Conservation (phyloP, 805 yeast genomes). For the Lachancea lanzarotensis region DNA sequence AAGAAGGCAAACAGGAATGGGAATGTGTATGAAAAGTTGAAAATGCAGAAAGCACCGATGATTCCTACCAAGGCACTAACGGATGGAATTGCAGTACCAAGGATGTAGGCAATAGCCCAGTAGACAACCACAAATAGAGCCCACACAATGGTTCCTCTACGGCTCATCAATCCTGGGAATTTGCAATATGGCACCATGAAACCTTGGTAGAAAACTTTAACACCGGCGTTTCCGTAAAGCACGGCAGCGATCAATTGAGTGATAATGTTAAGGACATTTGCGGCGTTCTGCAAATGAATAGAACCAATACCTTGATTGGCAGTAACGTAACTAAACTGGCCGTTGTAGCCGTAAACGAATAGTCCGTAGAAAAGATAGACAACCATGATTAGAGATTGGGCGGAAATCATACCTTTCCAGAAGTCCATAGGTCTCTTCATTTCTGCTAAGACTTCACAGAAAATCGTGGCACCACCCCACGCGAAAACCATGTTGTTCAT, state of each 20-base stretch:
- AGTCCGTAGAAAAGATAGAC: constrained; percentile 39
- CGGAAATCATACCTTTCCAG: constrained; percentile 41
- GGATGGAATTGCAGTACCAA: constrained; percentile 42
- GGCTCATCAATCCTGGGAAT: constrained; percentile 31
- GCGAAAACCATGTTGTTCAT: constrained; percentile 42
- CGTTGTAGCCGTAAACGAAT: constrained; percentile 39
- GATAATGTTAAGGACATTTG: constrained; percentile 34
- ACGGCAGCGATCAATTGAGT: constrained; percentile 40
- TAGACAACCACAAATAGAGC: constrained; percentile 35
- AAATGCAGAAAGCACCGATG: constrained; percentile 40
- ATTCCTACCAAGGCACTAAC: constrained; percentile 35
- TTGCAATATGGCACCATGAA: constrained; percentile 31
- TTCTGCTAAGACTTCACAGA: constrained; percentile 43
- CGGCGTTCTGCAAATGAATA: constrained; percentile 34
- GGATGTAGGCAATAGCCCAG: constrained; percentile 40
- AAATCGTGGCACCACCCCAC: constrained; percentile 47
- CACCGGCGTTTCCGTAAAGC: constrained; percentile 42
- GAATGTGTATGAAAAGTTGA: constrained; percentile 42
- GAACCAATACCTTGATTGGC: constrained; percentile 40
- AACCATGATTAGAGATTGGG: constrained; percentile 36
- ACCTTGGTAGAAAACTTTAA: constrained; percentile 40
- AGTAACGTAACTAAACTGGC: constrained; percentile 39
- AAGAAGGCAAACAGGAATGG: constrained; percentile 28
- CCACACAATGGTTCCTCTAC: constrained; percentile 13
- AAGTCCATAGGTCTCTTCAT: constrained; percentile 44